Evolutionary conservation across 176 grass and related monocot genomes (phyloP).

Genomic region (Oryza rufipogon): DNA sequence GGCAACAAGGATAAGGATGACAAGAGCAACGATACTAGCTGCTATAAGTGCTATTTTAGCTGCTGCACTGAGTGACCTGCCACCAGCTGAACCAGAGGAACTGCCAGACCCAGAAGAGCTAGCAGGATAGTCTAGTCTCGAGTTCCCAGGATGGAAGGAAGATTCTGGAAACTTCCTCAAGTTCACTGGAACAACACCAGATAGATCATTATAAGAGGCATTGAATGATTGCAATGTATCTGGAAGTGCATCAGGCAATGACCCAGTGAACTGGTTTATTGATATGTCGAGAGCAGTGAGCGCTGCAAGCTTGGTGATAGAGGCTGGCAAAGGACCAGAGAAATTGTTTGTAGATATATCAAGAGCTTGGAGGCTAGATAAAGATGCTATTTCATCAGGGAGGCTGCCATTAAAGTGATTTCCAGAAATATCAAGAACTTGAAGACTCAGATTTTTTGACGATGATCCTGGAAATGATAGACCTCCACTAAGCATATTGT

Average conservation of each 20-base stretch:
- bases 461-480: slow-evolving; percentile 61
- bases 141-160: slow-evolving; percentile 97
- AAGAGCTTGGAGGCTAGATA: slow-evolving; percentile 73
- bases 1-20: slow-evolving; percentile 75
- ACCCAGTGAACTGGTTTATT: slow-evolving; percentile 71
- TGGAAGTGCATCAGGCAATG: slow-evolving; percentile 73
- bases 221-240: slow-evolving; percentile 75
- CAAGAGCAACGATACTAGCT: slow-evolving; percentile 58
- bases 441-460: slow-evolving; percentile 69
- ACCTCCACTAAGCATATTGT: slow-evolving; percentile 70
- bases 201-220: slow-evolving; percentile 89
- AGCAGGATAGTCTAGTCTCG: slow-evolving; percentile 74
- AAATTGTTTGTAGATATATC: slow-evolving; percentile 91
- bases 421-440: slow-evolving; percentile 77
- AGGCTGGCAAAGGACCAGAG: slow-evolving; percentile 64
- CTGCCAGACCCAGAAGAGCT: slow-evolving; percentile 55
- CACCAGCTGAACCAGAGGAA: slow-evolving; percentile 45
- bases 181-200: slow-evolving; percentile 85
- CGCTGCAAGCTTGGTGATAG: slow-evolving; percentile 63
- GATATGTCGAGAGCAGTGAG: slow-evolving; percentile 84
- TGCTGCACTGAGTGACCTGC: slow-evolving; percentile 52
- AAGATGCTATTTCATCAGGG: slow-evolving; percentile 70
- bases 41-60: slow-evolving; percentile 67
- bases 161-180: slow-evolving; percentile 95
- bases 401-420: slow-evolving; percentile 84